These are phyloP conservation scores for Penicillium odoratum DNA, from an alignment of 495 filamentous ascomycete genomes.

Conservation along the genomic window DNA sequence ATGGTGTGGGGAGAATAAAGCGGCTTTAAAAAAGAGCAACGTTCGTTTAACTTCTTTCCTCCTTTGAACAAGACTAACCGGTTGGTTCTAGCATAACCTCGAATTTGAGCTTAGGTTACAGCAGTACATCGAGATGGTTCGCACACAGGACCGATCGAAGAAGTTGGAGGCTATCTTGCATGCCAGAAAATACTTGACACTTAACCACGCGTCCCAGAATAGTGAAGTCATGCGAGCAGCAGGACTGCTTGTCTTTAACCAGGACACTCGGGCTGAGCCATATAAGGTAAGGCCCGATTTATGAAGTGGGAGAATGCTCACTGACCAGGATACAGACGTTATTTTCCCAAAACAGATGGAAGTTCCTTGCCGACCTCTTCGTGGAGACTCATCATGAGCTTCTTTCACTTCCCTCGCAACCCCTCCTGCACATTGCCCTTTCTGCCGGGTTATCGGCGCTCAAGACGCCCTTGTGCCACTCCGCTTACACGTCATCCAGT, in stretches of 20 bases:
- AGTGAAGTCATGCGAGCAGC: constrained; percentile 69
- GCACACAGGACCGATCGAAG: constrained; percentile 58
- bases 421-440: constrained; percentile 88
- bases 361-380: constrained; percentile 76
- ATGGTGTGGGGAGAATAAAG: constrained; percentile 93
- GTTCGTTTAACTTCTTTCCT: constrained; percentile 43
- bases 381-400: constrained; percentile 83
- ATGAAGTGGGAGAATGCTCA: neutral
- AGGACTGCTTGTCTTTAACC: constrained; percentile 73
- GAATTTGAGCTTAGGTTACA: constrained; percentile 95
- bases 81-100: constrained; percentile 67
- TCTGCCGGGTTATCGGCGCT: constrained; percentile 90
- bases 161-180: constrained; percentile 75
- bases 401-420: constrained; percentile 76
- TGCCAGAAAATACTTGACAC: constrained; percentile 75
- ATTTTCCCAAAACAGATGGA: constrained; percentile 73
- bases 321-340: constrained; percentile 51
- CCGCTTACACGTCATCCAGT: constrained; percentile 56
- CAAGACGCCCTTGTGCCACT: constrained; percentile 94
- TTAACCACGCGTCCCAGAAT: constrained; percentile 65
- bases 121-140: constrained; percentile 89
- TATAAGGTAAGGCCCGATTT: constrained; percentile 55
- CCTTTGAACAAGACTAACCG: neutral
- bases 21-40: constrained; percentile 78
- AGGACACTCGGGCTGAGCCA: constrained; percentile 59